Base-by-base conservation (phyloP, 768 basidiomycete species). In the Mycena chlorophos region DNA sequence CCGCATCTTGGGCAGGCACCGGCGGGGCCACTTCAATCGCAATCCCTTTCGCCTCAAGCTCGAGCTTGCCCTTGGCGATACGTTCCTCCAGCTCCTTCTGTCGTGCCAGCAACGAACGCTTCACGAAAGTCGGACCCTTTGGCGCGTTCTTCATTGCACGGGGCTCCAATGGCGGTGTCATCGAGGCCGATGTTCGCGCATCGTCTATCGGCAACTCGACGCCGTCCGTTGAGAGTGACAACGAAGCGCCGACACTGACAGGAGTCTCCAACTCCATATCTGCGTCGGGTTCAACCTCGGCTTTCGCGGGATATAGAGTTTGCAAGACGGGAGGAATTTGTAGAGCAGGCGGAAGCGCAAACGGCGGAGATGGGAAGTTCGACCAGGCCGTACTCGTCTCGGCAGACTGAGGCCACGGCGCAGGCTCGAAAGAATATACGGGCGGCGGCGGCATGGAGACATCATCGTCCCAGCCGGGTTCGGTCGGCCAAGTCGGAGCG, bases 1-100 rank as follows among this genome's bases (percentile, higher is more conserved):
- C 39, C 27, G 51, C 22, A 38, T 43, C 40, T 26, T 68, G 68
- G 12, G 31, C 43, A 13, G 52, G 47, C 6, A 19, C n/a, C n/a
- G 43, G 45, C 22, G 55, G 46, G 29, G 8, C 37, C 6, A 31
- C 37, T 6, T 49, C 25, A 20, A 46, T 23, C 5, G 45, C 23
- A 25, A 38, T 42, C 43, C 20, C 30, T n/a, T 20, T 29, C 19
- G 47, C 31, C 30, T 52, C 71, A 25, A 76, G 65, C 63, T 78
- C 76, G 56, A 66, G 28, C 61, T 72, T 75, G 42, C 69, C 71
- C 54, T 65, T 64, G 3, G 73, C 66, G 38, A 79, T 76, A 52
- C 69, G 67, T 53, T 77, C 75, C 60, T 80, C 77, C 26, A 79
- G 63, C 30, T 79, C 78, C 66, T 72, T 78, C 50, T 77, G 75